These are phyloP conservation scores for Daedaleopsis sinensis DNA, from an alignment of 768 basidiomycete species.

Conservation along the genomic window DNA sequence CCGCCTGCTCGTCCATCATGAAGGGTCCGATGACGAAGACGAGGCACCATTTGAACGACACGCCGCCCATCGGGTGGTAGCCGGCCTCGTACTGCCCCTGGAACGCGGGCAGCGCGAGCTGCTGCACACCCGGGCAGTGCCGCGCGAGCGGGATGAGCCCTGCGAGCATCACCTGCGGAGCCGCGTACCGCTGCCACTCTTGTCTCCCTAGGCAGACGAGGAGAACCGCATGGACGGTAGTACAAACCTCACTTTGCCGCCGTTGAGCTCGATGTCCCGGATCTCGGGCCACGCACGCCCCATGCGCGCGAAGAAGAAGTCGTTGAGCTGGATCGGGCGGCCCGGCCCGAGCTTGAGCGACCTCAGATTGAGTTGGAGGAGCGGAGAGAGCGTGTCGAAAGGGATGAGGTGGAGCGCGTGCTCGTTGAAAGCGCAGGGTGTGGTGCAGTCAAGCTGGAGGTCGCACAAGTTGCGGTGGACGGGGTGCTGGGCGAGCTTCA, in stretches of 20 bases:
- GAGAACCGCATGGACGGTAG: too few relatives aligned
- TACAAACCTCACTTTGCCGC: too few relatives aligned
- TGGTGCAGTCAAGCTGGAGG: not conserved
- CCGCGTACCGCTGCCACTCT: constrained; percentile 8
- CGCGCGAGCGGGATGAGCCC: constrained; percentile 17
- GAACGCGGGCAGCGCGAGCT: constrained; percentile 14
- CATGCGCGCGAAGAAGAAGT: constrained; percentile 16
- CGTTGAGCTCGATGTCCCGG: constrained; percentile 11
- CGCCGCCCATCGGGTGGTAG: constrained; percentile 3
- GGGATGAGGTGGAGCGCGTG: not conserved
- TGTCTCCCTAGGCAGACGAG: too few relatives aligned
- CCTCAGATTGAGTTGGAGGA: constrained; percentile 8
- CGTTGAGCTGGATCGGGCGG: constrained; percentile 9
- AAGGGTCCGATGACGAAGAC: constrained; percentile 5
- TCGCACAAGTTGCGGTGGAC: not conserved
- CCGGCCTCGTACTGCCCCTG: constrained; percentile 2
- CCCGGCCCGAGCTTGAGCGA: constrained; percentile 9
- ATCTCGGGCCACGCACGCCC: constrained; percentile 15
- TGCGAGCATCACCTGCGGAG: constrained; percentile 7
- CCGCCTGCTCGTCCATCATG: not conserved
- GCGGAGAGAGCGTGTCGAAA: constrained; percentile 8
- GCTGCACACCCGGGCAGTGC: constrained; percentile 6
- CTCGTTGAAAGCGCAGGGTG: not conserved
- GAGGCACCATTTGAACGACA: constrained; percentile 1
- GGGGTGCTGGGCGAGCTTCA: not conserved